Evolutionary conservation across 176 grass and related monocot species (phyloP), one percentile per base, ranked within the genome.

Genomic region (Oryza meyeriana): DNA sequence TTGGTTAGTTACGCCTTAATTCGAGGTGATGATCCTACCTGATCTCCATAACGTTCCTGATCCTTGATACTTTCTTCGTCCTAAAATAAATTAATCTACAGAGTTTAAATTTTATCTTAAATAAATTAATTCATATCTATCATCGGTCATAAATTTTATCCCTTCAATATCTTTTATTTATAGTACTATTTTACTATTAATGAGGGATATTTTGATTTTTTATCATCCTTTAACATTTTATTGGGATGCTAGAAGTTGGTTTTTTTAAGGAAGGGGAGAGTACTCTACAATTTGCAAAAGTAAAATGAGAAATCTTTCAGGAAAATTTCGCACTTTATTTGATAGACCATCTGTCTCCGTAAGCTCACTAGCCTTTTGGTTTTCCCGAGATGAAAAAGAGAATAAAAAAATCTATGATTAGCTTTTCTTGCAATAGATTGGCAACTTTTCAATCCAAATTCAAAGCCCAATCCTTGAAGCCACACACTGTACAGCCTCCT

Each of bases 391-490:
- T 18, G 57, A 52, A 64, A 71, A 81, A 44, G 17, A 47, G 39
- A 74, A 61, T n/a, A 59, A 3, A 25, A 44, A 71, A 68, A 78
- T 78, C 59, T 35, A 2, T 8, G 18, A 40, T 20, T 57, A 77
- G 26, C 79, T 83, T 83, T 79, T 57, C 42, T 66, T 72, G 48
- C 33, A 77, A 66, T 22, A 61, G 72, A 52, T 83, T 75, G 87
- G 70, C 31, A 48, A 40, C 12, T 74, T 88, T 82, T 28, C 6
- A 12, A 27, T 34, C 40, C 17, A 76, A 85, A 59, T 81, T 89
- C 72, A 89, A 76, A 85, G 35, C 22, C 18, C 72, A 77, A 89
- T 89, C 71, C 77, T 85, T 89, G 25, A 71, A 74, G 27, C 73
- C 72, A 61, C 64, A 12, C 41, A 84, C 75, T 12, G 44, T 17